phyloP scores from a whole-genome alignment of 2,329 filamentous ascomycete species.

The Exophiala phaeomuriformis region DNA sequence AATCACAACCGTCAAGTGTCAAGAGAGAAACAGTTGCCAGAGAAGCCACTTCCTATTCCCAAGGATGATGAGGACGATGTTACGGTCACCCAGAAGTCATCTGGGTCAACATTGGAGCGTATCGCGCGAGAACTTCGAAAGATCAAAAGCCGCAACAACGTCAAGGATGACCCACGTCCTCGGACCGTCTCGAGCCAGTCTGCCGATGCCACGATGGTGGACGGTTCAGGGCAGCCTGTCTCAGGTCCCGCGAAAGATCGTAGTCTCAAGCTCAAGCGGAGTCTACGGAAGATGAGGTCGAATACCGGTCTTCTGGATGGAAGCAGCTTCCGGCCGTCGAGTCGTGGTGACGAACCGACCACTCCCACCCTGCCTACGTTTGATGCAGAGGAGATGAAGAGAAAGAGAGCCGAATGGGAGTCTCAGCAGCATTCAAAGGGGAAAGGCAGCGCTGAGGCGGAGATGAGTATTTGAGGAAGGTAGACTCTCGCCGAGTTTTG shows the following conservation, averaged over 20 bases:
- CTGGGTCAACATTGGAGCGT: conserved; percentile 48
- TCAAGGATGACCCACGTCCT: conserved; percentile 34
- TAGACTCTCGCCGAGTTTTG: too few species aligned
- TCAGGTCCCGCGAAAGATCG: conserved; percentile 25
- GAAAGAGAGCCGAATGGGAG: conserved; percentile 43
- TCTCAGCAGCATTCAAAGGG: conserved; percentile 31
- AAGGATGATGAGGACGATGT: conserved; percentile 18
- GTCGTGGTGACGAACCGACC: conserved; percentile 24
- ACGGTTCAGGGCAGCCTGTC: conserved; percentile 12
- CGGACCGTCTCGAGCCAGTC: conserved; percentile 11
- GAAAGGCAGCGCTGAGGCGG: conserved; percentile 5
- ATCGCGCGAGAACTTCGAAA: conserved; percentile 53
- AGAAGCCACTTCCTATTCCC: conserved; percentile 40
- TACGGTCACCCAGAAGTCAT: conserved; percentile 25
- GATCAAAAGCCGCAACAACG: conserved; percentile 49
- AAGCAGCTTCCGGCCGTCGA: conserved; percentile 30
- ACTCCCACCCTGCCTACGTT: conserved; percentile 34
- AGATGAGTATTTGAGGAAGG: conserved; percentile 9
- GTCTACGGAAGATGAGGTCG: conserved; percentile 34
- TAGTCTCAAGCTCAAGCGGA: conserved; percentile 26
- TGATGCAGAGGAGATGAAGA: conserved; percentile 45
- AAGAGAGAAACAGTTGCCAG: conserved; percentile 27
- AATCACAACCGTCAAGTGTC: conserved; percentile 22
- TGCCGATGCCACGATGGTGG: conserved; percentile 9
- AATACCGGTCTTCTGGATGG: conserved; percentile 28